A percentile compares a stretch with the other conserved stretches of the same genome.
phyloP scores from a whole-genome alignment of 106 monocot species.

The Dendrobium chrysotoxum region DNA sequence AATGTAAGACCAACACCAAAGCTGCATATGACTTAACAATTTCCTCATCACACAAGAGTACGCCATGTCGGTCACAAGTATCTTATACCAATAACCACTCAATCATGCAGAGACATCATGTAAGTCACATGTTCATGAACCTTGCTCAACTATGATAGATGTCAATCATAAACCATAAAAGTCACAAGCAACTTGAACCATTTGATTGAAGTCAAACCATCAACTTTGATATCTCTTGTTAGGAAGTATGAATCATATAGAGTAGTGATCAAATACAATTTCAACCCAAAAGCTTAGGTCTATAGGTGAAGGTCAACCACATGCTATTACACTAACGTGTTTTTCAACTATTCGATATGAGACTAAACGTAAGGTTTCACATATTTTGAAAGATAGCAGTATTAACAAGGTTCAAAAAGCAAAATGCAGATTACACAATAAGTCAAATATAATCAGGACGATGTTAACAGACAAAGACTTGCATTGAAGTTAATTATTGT shows the following conservation, averaged over 20 bases:
- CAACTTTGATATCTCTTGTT: background rate
- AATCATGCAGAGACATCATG: background rate
- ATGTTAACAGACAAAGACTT: background rate
- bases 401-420: background rate
- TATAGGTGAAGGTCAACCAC: background rate
- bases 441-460: background rate
- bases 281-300: background rate
- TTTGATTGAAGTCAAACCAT: background rate
- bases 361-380: background rate
- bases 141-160: background rate
- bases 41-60: background rate
- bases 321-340: background rate
- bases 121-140: background rate
- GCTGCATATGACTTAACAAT: background rate
- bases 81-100: background rate
- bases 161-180: background rate
- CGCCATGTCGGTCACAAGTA: background rate
- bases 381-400: background rate
- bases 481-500: background rate
- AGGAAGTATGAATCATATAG: background rate
- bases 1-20: background rate
- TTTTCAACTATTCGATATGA: background rate
- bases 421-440: background rate
- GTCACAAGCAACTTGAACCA: background rate
- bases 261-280: background rate